Conservation (phyloP, 306 rosid genomes). For the Rosa chinensis region DNA sequence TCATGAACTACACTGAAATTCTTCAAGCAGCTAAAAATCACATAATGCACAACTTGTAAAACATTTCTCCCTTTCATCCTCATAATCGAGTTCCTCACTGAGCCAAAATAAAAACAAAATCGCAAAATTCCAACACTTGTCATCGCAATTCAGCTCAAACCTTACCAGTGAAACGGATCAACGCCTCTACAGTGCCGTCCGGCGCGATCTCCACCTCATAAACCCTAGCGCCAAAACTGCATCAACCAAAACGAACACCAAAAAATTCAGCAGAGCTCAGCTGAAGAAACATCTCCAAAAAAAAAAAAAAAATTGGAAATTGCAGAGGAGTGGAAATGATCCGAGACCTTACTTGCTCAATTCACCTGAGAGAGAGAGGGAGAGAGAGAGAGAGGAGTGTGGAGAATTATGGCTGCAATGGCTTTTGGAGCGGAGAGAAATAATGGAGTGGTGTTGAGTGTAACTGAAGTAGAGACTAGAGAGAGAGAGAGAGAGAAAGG, state of each 20-base stretch:
- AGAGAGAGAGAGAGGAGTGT: not conserved
- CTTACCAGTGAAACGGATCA: constrained; percentile 46
- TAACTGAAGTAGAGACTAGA: constrained; percentile 28
- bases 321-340: constrained; percentile 18
- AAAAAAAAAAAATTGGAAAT: not conserved
- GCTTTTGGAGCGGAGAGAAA: constrained; percentile 19
- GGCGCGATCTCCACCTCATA: constrained; percentile 19
- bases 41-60: not conserved
- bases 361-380: not conserved
- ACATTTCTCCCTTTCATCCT: not conserved
- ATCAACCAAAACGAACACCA: constrained; percentile 6
- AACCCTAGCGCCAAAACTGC: constrained; percentile 29
- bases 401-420: not conserved
- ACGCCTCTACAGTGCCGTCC: constrained; percentile 16
- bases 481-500: constrained; percentile 12
- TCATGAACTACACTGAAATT: not conserved
- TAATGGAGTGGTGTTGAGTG: constrained; percentile 24
- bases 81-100: constrained; percentile 9
- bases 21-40: not conserved
- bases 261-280: constrained; percentile 14
- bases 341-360: constrained; percentile 17
- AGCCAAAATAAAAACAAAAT: constrained; percentile 5
- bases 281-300: not conserved
- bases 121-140: constrained; percentile 14
- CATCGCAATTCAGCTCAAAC: constrained; percentile 25